Percentiles rank a stretch among this genome's conserved stretches.
These are phyloP conservation scores for Ganoderma multipileum DNA, from an alignment of 1,284 basidiomycete genomes.

Conservation along the genomic window DNA sequence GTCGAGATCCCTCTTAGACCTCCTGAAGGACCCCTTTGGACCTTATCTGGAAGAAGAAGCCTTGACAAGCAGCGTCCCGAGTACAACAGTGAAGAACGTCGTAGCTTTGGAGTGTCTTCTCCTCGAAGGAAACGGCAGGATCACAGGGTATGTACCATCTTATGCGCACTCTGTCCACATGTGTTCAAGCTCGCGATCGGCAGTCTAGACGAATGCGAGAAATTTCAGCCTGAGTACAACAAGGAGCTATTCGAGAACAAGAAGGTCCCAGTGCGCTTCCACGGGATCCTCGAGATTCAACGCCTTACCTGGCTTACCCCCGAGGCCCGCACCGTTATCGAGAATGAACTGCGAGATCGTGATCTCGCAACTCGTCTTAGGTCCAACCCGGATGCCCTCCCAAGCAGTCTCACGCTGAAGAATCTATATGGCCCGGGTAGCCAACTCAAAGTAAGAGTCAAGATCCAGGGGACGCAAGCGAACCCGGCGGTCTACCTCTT, in stretches of 20 bases:
- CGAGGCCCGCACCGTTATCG: slow-evolving; percentile 46
- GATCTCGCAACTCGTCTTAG: slow-evolving; percentile 30
- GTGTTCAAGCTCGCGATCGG: not conserved
- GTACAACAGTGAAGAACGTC: slow-evolving; percentile 25
- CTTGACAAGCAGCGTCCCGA: slow-evolving; percentile 33
- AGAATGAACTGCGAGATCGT: slow-evolving; percentile 50
- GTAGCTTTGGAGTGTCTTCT: slow-evolving; percentile 32
- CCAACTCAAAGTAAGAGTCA: slow-evolving; percentile 42
- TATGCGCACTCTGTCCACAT: not conserved
- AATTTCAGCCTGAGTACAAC: slow-evolving; percentile 15
- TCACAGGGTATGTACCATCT: slow-evolving; percentile 34
- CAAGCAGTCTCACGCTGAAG: slow-evolving; percentile 42
- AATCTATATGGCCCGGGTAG: slow-evolving; percentile 39
- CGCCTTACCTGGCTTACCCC: slow-evolving; percentile 53
- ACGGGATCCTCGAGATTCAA: slow-evolving; percentile 53
- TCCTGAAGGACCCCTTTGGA: slow-evolving; percentile 40
- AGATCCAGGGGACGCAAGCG: slow-evolving; percentile 50
- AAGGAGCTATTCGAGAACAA: slow-evolving; percentile 16
- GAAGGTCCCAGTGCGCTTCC: slow-evolving; percentile 45
- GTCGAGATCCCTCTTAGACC: slow-evolving; percentile 12
- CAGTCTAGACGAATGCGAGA: slow-evolving; percentile 33
- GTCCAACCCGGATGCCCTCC: not conserved
- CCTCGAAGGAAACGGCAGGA: slow-evolving; percentile 31
- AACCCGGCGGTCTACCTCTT: slow-evolving; percentile 51
- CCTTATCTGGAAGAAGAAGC: slow-evolving; percentile 37